phyloP scores from a whole-genome alignment of 1,284 basidiomycete species.

The Ceratobasidium sp. region DNA sequence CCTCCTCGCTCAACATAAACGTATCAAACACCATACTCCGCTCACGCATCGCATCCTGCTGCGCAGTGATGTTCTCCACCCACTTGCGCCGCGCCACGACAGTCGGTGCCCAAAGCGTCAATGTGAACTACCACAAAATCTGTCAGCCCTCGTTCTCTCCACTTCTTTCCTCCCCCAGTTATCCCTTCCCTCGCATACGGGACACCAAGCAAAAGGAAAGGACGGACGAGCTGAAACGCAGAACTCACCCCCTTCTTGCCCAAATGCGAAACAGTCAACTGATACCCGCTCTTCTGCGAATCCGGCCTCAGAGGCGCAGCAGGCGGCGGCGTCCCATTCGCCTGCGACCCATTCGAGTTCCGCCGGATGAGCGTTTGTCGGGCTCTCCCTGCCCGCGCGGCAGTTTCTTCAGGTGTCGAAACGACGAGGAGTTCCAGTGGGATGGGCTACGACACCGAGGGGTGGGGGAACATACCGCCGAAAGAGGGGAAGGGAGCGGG shows the following conservation, averaged over 20 bases:
- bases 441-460: constrained; percentile 77
- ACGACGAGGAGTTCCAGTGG: constrained; percentile 94
- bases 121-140: constrained; percentile 68
- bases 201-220: background rate
- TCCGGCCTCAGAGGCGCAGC: constrained; percentile 22
- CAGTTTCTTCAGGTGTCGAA: constrained; percentile 79
- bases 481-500: constrained; percentile 28
- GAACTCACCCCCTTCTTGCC: constrained; percentile 79
- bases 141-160: background rate
- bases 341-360: constrained; percentile 46
- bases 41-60: constrained; percentile 88
- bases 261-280: constrained; percentile 93
- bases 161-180: no score
- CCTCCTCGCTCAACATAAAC: constrained; percentile 86
- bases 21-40: constrained; percentile 91
- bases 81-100: constrained; percentile 91
- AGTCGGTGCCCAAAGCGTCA: constrained; percentile 94
- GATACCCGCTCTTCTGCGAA: constrained; percentile 83
- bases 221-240: background rate
- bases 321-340: constrained; percentile 24
- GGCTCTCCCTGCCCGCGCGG: constrained; percentile 44
- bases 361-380: constrained; percentile 51
- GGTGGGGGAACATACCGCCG: constrained; percentile 2
- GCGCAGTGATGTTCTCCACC: constrained; percentile 92
- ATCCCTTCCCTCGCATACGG: no score